Conservation (phyloP, 2,329 filamentous ascomycete species). For the Colletotrichum somersetense region DNA sequence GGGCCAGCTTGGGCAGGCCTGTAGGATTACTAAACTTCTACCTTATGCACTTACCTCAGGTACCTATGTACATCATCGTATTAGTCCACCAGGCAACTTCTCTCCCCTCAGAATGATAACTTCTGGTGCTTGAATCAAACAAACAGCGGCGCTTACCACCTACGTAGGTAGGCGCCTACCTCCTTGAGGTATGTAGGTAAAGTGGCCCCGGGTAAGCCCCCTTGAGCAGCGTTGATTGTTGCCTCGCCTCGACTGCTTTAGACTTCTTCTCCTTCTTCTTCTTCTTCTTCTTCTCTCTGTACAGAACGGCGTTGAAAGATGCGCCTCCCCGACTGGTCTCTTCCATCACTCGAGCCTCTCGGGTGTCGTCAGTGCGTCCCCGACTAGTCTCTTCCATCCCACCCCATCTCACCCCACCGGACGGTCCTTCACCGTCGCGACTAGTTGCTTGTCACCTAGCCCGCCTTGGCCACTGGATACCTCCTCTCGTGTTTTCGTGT, state of each 20-base stretch:
- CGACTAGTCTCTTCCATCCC: slow-evolving; percentile 13
- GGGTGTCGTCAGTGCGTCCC: slow-evolving; percentile 29
- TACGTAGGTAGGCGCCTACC: no score
- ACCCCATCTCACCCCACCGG: not conserved
- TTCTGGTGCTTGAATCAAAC: not conserved
- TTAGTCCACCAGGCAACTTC: not conserved
- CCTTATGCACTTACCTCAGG: no score
- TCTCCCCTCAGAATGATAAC: not conserved
- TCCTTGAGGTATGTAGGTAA: no score
- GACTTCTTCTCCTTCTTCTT: not conserved
- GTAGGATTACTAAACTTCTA: no score
- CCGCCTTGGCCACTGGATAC: slow-evolving; percentile 28
- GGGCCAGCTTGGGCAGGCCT: not conserved
- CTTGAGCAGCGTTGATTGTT: not conserved
- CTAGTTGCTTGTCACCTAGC: slow-evolving; percentile 24
- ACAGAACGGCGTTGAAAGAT: slow-evolving; percentile 5
- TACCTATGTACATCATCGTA: no score
- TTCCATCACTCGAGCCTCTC: slow-evolving; percentile 30
- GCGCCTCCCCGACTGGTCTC: slow-evolving; percentile 14
- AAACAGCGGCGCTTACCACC: not conserved
- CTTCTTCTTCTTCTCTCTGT: no score
- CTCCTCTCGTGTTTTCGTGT: not conserved
- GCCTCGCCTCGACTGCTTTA: slow-evolving; percentile 5
- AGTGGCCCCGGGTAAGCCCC: not conserved
- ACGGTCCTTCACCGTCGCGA: slow-evolving; percentile 24